Percentiles rank a stretch among this genome's conserved stretches.
phyloP scores from a whole-genome alignment of 345 rosid genomes.

The Dimocarpus longan region DNA sequence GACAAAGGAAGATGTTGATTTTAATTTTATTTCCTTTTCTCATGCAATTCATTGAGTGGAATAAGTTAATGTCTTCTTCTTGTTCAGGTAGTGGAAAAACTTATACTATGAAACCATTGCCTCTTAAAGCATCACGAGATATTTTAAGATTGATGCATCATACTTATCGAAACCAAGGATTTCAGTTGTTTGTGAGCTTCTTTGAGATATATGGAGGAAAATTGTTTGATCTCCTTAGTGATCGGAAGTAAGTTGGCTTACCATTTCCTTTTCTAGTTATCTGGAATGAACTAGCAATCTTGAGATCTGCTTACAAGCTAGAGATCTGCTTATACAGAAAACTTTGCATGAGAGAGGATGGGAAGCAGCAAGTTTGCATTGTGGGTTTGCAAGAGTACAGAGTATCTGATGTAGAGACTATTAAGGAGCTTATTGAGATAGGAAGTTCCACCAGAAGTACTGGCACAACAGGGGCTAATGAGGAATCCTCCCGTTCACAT shows the following conservation, averaged over 20 bases:
- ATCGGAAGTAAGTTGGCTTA: slow-evolving; percentile 78
- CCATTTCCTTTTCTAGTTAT: slow-evolving; percentile 8
- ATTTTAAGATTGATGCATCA: slow-evolving; percentile 96
- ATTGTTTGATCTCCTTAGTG: slow-evolving; percentile 88
- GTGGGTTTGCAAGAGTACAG: slow-evolving; percentile 96
- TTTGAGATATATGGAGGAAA: slow-evolving; percentile 98
- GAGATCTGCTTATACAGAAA: slow-evolving; percentile 47
- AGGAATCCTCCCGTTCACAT: slow-evolving; percentile 98
- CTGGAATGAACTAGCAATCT: neutral
- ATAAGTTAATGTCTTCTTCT: neutral
- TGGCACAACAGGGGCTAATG: slow-evolving; percentile 98
- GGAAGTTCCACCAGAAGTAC: slow-evolving; percentile 93
- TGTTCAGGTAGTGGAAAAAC: slow-evolving; percentile 96
- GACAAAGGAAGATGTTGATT: neutral
- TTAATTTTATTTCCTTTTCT: neutral
- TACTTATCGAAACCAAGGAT: slow-evolving; percentile 91
- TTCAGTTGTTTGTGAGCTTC: slow-evolving; percentile 91
- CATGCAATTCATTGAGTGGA: neutral
- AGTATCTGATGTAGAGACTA: slow-evolving; percentile 92
- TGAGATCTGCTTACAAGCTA: slow-evolving; percentile 19
- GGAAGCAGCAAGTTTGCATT: slow-evolving; percentile 97
- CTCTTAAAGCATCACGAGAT: slow-evolving; percentile 91
- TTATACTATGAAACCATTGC: slow-evolving; percentile 94
- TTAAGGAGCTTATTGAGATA: slow-evolving; percentile 92
- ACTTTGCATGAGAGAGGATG: slow-evolving; percentile 98